Evolutionary conservation across 192 early-diverging fungal genomes (phyloP).

Genomic region (Geranomyces variabilis): DNA sequence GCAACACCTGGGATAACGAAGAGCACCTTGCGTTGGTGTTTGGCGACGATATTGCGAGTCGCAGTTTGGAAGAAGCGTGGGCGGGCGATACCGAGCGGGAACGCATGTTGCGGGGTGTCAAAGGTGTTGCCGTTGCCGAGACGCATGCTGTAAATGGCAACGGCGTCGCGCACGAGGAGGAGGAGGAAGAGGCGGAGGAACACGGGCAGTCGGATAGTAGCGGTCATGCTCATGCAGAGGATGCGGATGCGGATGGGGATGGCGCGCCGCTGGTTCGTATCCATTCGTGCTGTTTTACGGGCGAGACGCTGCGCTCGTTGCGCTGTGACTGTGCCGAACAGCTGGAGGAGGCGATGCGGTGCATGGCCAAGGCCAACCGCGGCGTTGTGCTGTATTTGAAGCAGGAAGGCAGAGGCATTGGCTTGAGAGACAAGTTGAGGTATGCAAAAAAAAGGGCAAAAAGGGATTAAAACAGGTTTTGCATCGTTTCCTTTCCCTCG

Average conservation of each 20-base stretch:
- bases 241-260: background rate
- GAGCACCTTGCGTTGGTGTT: conserved; percentile 95
- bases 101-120: conserved; percentile 79
- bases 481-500: no score
- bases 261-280: conserved; percentile 79
- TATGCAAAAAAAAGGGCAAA: conserved; percentile 38
- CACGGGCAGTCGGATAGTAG: conserved; percentile 39
- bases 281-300: conserved; percentile 97
- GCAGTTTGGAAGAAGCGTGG: conserved; percentile 65
- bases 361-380: conserved; percentile 79
- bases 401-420: conserved; percentile 96
- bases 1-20: conserved; percentile 78
- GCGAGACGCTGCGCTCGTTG: conserved; percentile 87
- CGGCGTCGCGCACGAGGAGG: conserved; percentile 1
- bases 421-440: conserved; percentile 89
- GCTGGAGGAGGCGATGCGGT: conserved; percentile 85
- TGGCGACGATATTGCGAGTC: conserved; percentile 77
- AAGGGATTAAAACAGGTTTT: background rate
- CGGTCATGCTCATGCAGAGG: background rate
- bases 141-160: conserved; percentile 39
- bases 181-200: background rate
- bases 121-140: conserved; percentile 27
- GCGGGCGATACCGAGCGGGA: conserved; percentile 78
- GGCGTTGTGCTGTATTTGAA: conserved; percentile 96
- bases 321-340: conserved; percentile 96